These are phyloP conservation scores for Dendrobium catenatum DNA, from an alignment of 106 monocot species.

Conservation along the genomic window DNA sequence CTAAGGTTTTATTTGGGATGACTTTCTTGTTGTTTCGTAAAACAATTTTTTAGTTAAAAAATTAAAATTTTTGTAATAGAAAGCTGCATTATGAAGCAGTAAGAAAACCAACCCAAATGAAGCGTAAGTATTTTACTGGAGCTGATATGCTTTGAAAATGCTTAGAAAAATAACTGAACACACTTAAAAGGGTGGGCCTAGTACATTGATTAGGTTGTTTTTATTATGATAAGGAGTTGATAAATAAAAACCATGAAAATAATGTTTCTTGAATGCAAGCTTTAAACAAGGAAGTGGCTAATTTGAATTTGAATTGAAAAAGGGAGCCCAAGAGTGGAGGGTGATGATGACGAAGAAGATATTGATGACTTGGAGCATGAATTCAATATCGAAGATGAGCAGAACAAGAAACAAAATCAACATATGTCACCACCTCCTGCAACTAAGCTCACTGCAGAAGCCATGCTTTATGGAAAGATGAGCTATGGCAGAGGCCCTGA, in stretches of 20 bases:
- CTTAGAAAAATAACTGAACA: neutral
- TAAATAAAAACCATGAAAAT: neutral
- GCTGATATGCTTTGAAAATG: neutral
- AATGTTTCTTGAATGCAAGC: too few relatives aligned
- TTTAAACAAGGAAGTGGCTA: neutral
- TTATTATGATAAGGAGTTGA: neutral
- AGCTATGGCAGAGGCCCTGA: conserved; percentile 68
- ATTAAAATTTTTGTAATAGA: too few relatives aligned
- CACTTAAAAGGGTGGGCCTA: neutral
- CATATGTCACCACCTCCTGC: conserved; percentile 5
- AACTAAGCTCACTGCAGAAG: conserved; percentile 61
- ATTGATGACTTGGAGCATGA: conserved; percentile 92
- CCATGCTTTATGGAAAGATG: conserved; percentile 94
- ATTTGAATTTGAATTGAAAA: conserved; percentile 2
- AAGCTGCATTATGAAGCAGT: too few relatives aligned
- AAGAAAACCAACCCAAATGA: too few relatives aligned
- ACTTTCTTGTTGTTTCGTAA: too few relatives aligned
- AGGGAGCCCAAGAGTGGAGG: conserved; percentile 93
- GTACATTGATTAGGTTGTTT: neutral
- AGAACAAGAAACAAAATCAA: conserved; percentile 31
- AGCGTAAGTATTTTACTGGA: neutral
- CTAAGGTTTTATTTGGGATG: too few relatives aligned
- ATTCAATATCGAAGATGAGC: conserved; percentile 64
- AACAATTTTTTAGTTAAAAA: too few relatives aligned
- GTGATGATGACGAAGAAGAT: conserved; percentile 94